Percentiles rank a stretch among this genome's conserved stretches.
Evolutionary conservation across 208 protist species (phyloP).

Genomic region (Wallacemonas sp.): DNA sequence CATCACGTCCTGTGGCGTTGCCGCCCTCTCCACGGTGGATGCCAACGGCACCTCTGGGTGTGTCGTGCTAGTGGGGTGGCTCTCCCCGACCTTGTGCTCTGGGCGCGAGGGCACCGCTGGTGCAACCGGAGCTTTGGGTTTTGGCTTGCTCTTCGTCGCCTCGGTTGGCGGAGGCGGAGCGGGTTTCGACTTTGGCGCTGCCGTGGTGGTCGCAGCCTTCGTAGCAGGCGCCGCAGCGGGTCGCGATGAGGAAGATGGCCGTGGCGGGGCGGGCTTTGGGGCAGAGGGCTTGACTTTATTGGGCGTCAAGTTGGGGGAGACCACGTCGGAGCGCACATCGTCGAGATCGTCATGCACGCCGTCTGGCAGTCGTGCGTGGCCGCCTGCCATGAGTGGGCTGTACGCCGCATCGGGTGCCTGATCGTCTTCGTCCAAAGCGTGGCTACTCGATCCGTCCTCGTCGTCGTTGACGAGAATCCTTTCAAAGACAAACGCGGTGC

Average conservation of each 20-base stretch:
- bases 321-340: background rate
- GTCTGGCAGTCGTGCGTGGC: background rate
- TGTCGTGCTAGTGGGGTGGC: background rate
- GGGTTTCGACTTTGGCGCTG: background rate
- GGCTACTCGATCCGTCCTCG: background rate
- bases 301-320: background rate
- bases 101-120: background rate
- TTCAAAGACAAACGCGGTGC: conserved; percentile 13
- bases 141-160: too few species aligned
- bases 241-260: background rate
- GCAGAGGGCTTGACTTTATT: background rate
- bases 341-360: background rate
- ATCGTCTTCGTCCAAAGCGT: background rate
- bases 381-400: background rate
- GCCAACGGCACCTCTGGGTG: background rate
- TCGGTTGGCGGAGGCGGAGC: too few species aligned
- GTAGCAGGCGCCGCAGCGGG: background rate
- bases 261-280: background rate
- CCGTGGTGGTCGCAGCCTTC: background rate
- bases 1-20: background rate
- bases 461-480: background rate
- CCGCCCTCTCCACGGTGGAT: background rate
- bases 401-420: conserved; percentile 5
- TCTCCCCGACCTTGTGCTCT: background rate
- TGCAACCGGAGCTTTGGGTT: background rate